These are phyloP conservation scores for Phylloporus sp. DNA, from an alignment of 768 basidiomycete species.

Conservation along the genomic window DNA sequence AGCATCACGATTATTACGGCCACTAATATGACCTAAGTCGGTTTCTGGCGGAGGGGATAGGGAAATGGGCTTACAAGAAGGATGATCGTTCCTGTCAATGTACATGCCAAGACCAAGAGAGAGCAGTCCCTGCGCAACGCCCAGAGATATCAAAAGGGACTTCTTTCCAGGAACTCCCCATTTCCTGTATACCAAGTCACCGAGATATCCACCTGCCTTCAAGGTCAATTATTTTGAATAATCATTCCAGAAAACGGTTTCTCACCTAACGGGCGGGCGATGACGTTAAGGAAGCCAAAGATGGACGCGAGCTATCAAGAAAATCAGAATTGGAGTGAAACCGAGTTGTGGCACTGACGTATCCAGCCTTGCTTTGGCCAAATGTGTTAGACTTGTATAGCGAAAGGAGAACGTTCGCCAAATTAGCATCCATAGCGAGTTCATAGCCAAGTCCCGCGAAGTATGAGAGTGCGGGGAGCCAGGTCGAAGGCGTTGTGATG, in stretches of 20 bases:
- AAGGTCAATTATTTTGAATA: not conserved
- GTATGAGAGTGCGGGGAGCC: conserved; percentile 54
- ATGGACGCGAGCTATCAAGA: conserved; percentile 24
- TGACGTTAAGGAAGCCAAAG: conserved; percentile 47
- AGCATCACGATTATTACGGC: conserved; percentile 37
- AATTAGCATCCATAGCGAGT: conserved; percentile 51
- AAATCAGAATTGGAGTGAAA: conserved; percentile 2
- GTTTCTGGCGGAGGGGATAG: not conserved
- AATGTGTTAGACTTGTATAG: conserved; percentile 38
- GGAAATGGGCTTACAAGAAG: conserved; percentile 15
- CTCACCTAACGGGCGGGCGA: conserved; percentile 44
- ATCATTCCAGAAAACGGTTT: not conserved
- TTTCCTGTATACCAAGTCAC: conserved; percentile 41
- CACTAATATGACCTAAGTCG: conserved; percentile 13
- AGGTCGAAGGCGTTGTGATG: conserved; percentile 44
- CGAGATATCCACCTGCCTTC: conserved; percentile 40
- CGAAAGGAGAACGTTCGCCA: conserved; percentile 43
- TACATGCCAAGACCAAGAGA: conserved; percentile 47
- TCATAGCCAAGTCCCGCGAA: conserved; percentile 56
- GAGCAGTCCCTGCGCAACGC: conserved; percentile 42
- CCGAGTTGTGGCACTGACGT: conserved; percentile 35
- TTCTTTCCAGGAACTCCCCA: conserved; percentile 47
- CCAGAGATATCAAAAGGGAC: conserved; percentile 40
- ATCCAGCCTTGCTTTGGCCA: conserved; percentile 51
- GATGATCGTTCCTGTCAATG: conserved; percentile 21